Base-by-base conservation (phyloP, 2,329 filamentous ascomycete species). In the Talaromyces sp. region DNA sequence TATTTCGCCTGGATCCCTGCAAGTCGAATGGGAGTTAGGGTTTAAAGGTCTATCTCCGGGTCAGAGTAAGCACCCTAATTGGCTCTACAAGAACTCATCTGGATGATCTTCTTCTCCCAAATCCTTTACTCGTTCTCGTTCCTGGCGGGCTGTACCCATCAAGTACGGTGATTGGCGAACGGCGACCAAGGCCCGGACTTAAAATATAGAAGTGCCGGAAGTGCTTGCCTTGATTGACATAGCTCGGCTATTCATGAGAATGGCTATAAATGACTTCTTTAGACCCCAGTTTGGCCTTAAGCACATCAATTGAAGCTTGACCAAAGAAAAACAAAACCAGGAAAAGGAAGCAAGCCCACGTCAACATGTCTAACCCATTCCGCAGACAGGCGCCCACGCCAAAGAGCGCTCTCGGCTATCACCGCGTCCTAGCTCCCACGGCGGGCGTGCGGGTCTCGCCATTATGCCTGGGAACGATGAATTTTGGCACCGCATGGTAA, bases 401-500 rank as follows among this genome's bases (percentile, higher is more conserved):
- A 31, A 81, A 84, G 72, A 87, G 86, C 63, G 82, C 85, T 60
- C 75, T 91, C 66, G 86, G 80, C 63, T 82, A 86, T 61, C 88
- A 90, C 68, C 85, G 88, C 5, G 74, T 91, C 46, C 82, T 91
- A 12, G 84, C 88, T 1, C 86, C 88, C 9, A 84, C 81, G 0
- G 88, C 89, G 1, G 82, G 83, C 0, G 80, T 91, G n/a, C 80
- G 86, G 33, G 87, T 90, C 12, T 88, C 84, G 65, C 88, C 88
- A 5, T 72, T 91, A 21, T 74, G 74, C 55, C 67, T 77, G 6
- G 74, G 74, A 3, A 73, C 69, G 44, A 76, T 77, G 75, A 74
- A 71, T 62, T 58, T 77, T 62, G 75, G 75, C 23, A 70, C 75
- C 37, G 66, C 68, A 42, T 77, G 75, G 75, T 82, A 60, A 7